phyloP scores from a whole-genome alignment of 2,329 filamentous ascomycete genomes.

The Westerdykella aurantiaca region DNA sequence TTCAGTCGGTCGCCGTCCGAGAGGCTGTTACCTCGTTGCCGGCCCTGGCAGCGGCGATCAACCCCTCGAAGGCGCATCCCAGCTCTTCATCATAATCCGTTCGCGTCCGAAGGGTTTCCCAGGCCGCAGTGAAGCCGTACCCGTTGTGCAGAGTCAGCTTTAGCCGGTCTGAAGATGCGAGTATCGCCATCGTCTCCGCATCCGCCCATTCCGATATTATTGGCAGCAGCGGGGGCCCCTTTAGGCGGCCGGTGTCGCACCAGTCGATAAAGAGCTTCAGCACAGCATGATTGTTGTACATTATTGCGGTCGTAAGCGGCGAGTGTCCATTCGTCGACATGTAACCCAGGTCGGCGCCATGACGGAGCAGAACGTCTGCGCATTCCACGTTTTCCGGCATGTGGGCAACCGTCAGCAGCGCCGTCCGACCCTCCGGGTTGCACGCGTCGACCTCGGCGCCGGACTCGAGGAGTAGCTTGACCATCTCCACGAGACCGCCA shows the following conservation, averaged over 20 bases:
- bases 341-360: slow-evolving; percentile 2
- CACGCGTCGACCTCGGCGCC: slow-evolving; percentile 2
- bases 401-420: slow-evolving; percentile 1
- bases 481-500: slow-evolving; percentile 4
- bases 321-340: slow-evolving; percentile 2
- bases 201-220: slow-evolving; percentile 4
- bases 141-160: neutral
- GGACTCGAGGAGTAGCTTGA: slow-evolving; percentile 5
- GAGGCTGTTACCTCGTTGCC: neutral
- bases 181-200: slow-evolving; percentile 4
- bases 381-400: neutral
- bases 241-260: neutral
- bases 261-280: slow-evolving; percentile 5
- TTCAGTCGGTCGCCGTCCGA: neutral
- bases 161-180: slow-evolving; percentile 1
- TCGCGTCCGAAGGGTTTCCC: neutral
- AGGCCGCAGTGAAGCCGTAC: neutral
- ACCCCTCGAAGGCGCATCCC: neutral
- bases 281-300: slow-evolving; percentile 6
- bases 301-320: slow-evolving; percentile 6
- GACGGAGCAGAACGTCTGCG: neutral
- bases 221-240: slow-evolving; percentile 1
- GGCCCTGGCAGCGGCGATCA: neutral
- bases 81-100: neutral
- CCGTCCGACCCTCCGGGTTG: slow-evolving; percentile 5